These are phyloP conservation scores for Miamiensis avidus DNA, from an alignment of 169 alveolate species.

Conservation along the genomic window DNA sequence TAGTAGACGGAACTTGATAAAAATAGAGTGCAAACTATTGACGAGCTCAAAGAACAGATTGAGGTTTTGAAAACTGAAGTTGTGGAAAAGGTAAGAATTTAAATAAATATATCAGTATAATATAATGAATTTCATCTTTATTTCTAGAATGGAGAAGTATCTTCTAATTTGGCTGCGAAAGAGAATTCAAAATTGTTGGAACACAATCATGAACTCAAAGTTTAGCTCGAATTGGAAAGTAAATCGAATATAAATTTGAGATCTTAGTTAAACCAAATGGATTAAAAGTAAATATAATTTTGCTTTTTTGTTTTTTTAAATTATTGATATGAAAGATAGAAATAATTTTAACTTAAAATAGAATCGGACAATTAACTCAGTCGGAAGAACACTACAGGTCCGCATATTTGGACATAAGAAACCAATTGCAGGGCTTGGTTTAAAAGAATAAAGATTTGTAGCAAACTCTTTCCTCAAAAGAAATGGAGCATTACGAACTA, in stretches of 20 bases:
- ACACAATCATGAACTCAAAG: conserved; percentile 3
- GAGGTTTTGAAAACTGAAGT: not conserved
- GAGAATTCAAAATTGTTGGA: conserved; percentile 4
- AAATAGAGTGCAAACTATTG: not conserved
- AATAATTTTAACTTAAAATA: not conserved
- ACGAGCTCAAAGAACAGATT: not conserved
- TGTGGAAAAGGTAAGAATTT: too few relatives aligned
- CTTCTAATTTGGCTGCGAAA: not conserved
- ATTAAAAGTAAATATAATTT: not conserved
- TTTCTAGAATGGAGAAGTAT: not conserved
- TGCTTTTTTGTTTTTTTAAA: too few relatives aligned
- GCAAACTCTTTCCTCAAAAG: conserved; percentile 7
- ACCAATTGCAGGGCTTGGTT: not conserved
- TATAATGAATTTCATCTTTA: not conserved
- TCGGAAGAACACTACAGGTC: conserved; percentile 21
- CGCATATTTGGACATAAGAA: conserved; percentile 20
- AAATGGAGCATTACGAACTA: conserved; percentile 19
- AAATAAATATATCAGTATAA: too few relatives aligned
- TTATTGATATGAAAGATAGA: too few relatives aligned
- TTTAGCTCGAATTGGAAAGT: conserved; percentile 1
- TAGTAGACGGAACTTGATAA: not conserved
- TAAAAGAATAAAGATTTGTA: conserved; percentile 9
- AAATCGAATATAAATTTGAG: conserved; percentile 5
- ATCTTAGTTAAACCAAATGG: not conserved
- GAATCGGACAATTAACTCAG: not conserved